A percentile compares a stretch with the other conserved stretches of the same genome.
These are phyloP conservation scores for Agrocybe pediades DNA, from an alignment of 768 basidiomycete genomes.

Conservation along the genomic window DNA sequence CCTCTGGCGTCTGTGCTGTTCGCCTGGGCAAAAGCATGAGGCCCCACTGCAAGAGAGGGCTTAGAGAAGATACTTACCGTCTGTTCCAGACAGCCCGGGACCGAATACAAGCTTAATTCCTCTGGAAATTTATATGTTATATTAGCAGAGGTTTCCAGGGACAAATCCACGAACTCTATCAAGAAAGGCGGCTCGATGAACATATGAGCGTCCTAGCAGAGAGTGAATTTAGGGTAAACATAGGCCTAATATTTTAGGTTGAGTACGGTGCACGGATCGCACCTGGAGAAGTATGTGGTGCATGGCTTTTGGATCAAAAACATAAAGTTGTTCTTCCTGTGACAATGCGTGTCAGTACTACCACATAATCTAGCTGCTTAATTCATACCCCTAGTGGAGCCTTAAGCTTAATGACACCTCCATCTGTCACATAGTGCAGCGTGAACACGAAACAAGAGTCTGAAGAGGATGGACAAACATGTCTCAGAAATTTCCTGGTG, in stretches of 20 bases:
- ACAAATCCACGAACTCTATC: neutral
- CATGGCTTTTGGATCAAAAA: constrained; percentile 47
- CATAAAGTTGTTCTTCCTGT: constrained; percentile 35
- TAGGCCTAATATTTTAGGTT: constrained; percentile 32
- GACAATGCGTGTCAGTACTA: neutral
- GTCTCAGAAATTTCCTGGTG: too few relatives aligned
- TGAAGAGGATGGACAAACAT: too few relatives aligned
- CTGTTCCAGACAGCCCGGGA: constrained; percentile 19
- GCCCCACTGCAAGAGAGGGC: neutral
- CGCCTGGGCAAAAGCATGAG: constrained; percentile 25
- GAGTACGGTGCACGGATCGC: neutral
- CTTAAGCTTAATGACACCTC: constrained; percentile 31
- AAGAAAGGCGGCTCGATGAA: neutral
- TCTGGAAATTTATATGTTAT: constrained; percentile 1
- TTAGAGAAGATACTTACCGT: constrained; percentile 14
- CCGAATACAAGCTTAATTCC: constrained; percentile 15
- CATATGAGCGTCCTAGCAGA: neutral
- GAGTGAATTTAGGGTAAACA: neutral
- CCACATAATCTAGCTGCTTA: neutral
- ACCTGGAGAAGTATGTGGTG: constrained; percentile 49
- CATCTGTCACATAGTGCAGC: too few relatives aligned
- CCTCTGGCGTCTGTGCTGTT: constrained; percentile 41
- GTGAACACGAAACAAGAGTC: too few relatives aligned
- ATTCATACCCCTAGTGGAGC: constrained; percentile 35
- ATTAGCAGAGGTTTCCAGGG: neutral